Percentiles rank a stretch among this genome's conserved stretches.
Evolutionary conservation across 495 filamentous ascomycete species (phyloP).

Genomic region (Tuber microsphaerosporum): DNA sequence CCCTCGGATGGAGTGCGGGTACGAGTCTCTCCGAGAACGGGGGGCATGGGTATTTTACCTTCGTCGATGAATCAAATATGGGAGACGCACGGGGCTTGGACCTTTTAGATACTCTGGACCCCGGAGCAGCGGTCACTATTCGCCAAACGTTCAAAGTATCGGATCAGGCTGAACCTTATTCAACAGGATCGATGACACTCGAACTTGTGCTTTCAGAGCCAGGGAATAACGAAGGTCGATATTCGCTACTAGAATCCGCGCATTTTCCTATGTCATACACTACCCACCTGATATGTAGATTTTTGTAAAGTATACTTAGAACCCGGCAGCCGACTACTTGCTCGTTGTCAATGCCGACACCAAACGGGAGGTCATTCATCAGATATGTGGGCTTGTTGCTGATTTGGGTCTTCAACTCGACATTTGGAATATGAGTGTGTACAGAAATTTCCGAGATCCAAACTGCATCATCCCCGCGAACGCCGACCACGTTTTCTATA

Average conservation of each 20-base stretch:
- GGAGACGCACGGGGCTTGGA: conserved; percentile 15
- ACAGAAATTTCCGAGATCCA: conserved; percentile 27
- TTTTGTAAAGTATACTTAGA: conserved; percentile 23
- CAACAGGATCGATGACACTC: conserved; percentile 13
- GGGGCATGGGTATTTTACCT: conserved; percentile 14
- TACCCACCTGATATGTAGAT: conserved; percentile 28
- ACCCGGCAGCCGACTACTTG: conserved; percentile 18
- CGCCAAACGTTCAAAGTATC: conserved; percentile 25
- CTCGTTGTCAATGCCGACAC: conserved; percentile 33
- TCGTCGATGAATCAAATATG: conserved; percentile 2
- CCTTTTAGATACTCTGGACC: conserved; percentile 13
- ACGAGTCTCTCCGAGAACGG: conserved; percentile 28
- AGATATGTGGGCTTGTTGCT: conserved; percentile 14
- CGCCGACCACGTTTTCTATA: conserved; percentile 15
- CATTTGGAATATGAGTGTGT: conserved; percentile 34
- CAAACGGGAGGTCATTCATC: conserved; percentile 13
- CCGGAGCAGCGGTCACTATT: conserved; percentile 9
- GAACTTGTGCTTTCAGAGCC: conserved; percentile 28
- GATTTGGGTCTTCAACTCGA: conserved; percentile 25
- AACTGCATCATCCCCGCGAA: conserved; percentile 7
- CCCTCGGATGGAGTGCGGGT: conserved; percentile 16
- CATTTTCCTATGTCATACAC: conserved; percentile 18
- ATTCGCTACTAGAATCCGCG: conserved; percentile 11
- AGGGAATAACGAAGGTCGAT: conserved; percentile 12
- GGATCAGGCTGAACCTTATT: conserved; percentile 29